Evolutionary conservation across 2,329 filamentous ascomycete genomes (phyloP).

Genomic region (Colletotrichum tropicale): DNA sequence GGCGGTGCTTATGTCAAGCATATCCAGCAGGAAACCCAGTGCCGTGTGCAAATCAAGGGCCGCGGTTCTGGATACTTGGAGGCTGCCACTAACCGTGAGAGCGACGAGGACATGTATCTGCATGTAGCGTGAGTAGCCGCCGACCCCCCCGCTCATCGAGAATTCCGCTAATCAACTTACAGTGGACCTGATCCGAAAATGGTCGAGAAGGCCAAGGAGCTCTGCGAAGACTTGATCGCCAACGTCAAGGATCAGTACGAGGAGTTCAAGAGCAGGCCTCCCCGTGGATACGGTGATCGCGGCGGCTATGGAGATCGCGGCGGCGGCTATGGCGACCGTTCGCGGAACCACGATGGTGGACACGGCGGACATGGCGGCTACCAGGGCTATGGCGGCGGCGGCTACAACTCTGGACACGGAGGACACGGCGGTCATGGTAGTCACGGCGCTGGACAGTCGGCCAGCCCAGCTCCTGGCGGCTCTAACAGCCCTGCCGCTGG

Average conservation of each 20-base stretch:
- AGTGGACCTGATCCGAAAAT: constrained; percentile 88
- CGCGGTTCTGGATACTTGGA: constrained; percentile 95
- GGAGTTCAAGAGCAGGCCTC: constrained; percentile 83
- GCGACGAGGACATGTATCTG: constrained; percentile 95
- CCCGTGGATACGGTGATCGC: constrained; percentile 64
- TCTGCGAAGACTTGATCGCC: constrained; percentile 85
- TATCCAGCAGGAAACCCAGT: constrained; percentile 93
- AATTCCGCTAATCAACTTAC: constrained; percentile 33
- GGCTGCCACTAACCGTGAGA: constrained; percentile 84
- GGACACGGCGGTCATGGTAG: constrained; percentile 32
- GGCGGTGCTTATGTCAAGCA: constrained; percentile 97
- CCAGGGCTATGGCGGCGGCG: constrained; percentile 34
- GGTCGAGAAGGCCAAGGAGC: constrained; percentile 84
- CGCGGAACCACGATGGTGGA: constrained; percentile 37
- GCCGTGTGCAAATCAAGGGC: constrained; percentile 97
- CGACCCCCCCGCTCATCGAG: background rate
- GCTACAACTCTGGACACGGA: constrained; percentile 27
- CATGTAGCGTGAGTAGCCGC: constrained; percentile 79
- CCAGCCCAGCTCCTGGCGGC: constrained; percentile 28
- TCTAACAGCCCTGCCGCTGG: constrained; percentile 40
- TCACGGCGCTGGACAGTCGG: constrained; percentile 12
- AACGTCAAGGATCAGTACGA: constrained; percentile 93
- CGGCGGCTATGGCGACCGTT: constrained; percentile 48
- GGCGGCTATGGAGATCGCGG: constrained; percentile 28
- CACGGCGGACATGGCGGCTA: constrained; percentile 41